These are phyloP conservation scores for Amaranthus tricolor DNA, from an alignment of 179 eudicot species.

Conservation along the genomic window DNA sequence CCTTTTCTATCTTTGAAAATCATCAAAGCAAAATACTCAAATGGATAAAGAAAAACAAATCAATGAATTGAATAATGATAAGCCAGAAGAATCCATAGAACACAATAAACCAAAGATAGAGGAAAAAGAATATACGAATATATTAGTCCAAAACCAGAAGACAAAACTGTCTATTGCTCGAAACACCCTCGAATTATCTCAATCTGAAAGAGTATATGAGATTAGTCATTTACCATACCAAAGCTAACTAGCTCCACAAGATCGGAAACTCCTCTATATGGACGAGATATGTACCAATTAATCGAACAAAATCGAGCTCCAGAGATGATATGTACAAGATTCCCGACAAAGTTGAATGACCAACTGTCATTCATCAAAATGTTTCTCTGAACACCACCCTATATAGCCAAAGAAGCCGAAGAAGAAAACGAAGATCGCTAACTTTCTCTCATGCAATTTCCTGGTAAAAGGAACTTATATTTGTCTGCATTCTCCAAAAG, in stretches of 20 bases:
- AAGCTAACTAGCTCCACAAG: slow-evolving; percentile 20
- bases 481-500: slow-evolving; percentile 45
- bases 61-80: slow-evolving; percentile 22
- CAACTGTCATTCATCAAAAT: slow-evolving; percentile 28
- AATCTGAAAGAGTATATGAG: slow-evolving; percentile 24
- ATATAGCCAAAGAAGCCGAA: slow-evolving; percentile 13
- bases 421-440: slow-evolving; percentile 21
- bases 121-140: slow-evolving; percentile 38
- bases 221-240: slow-evolving; percentile 29
- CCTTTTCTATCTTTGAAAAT: not conserved
- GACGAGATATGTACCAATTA: slow-evolving; percentile 32
- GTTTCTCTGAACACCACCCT: slow-evolving; percentile 16
- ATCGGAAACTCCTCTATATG: slow-evolving; percentile 19
- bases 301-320: slow-evolving; percentile 30
- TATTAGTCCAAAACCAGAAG: slow-evolving; percentile 23
- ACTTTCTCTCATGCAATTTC: slow-evolving; percentile 42
- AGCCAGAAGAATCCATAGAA: slow-evolving; percentile 23
- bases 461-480: slow-evolving; percentile 42
- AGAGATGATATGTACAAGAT: slow-evolving; percentile 36
- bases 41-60: slow-evolving; percentile 1
- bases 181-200: slow-evolving; percentile 15
- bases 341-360: slow-evolving; percentile 23
- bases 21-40: not conserved
- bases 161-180: slow-evolving; percentile 20
- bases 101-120: slow-evolving; percentile 20